phyloP scores from a whole-genome alignment of 495 filamentous ascomycete species.

The Podospora comata region DNA sequence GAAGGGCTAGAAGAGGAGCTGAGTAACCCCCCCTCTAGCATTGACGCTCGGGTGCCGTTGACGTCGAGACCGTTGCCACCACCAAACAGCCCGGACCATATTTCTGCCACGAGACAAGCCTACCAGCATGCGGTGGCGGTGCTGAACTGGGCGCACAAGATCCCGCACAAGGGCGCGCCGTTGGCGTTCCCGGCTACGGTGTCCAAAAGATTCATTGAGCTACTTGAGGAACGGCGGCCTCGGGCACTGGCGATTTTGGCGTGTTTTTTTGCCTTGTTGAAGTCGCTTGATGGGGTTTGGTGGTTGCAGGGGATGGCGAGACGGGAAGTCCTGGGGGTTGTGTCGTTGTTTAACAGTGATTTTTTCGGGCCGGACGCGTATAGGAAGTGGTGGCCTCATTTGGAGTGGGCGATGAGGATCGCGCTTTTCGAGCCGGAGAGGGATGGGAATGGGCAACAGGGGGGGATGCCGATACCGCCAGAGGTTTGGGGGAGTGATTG shows the following conservation, averaged over 20 bases:
- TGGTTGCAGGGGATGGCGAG: conserved; percentile 57
- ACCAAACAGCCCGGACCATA: conserved; percentile 18
- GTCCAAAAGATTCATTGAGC: conserved; percentile 54
- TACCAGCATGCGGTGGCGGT: conserved; percentile 56
- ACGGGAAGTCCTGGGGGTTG: conserved; percentile 54
- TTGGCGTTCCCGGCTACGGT: conserved; percentile 58
- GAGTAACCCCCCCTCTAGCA: conserved; percentile 22
- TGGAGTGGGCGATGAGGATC: conserved; percentile 55
- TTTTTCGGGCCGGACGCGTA: conserved; percentile 39
- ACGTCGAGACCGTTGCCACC: not conserved
- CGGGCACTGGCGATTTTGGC: conserved; percentile 54
- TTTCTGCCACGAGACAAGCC: conserved; percentile 44
- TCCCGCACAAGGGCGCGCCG: conserved; percentile 50
- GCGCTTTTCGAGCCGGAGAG: conserved; percentile 38
- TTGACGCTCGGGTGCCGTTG: conserved; percentile 13
- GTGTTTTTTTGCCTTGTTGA: conserved; percentile 56
- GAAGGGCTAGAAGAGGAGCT: conserved; percentile 51
- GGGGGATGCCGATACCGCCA: conserved; percentile 41
- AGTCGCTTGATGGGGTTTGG: conserved; percentile 51
- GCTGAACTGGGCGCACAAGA: conserved; percentile 57
- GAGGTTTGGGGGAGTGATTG: conserved; percentile 51
- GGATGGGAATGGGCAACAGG: conserved; percentile 18
- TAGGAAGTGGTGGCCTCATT: conserved; percentile 51
- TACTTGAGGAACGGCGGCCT: conserved; percentile 49
- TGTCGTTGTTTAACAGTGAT: conserved; percentile 47